Evolutionary conservation across 208 protist species (phyloP), one percentile per base, ranked within the genome.

Genomic region (Crithidia acanthocephali): DNA sequence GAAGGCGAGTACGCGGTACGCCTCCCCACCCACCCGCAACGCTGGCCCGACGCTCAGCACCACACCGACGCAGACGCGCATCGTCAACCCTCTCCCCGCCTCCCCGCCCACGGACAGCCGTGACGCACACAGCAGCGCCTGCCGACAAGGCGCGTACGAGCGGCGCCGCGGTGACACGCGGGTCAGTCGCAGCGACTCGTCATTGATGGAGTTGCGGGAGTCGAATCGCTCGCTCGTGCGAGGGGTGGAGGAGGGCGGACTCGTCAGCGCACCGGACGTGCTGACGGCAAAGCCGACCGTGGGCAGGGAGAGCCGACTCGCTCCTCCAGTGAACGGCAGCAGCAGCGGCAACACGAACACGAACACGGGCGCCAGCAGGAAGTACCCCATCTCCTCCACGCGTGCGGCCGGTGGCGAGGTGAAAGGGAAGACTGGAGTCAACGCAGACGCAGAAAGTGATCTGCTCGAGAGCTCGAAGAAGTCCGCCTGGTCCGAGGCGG

Each of bases 191-290:
- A 68, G 62, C 35, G n/a, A 58, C 33, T 56, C 48, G 22, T 30
- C 57, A 22, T 33, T 58, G 62, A 16, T 28, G 23, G 62, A 68
- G 18, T 2, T 48, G 48, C 62, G 33, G 16, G 35, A 68, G 35
- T 42, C 61, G 6, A 33, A 8, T 20, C 7, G 16, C n/a, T 66
- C 60, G 16, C 20, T 66, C 7, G 27, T 56, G 60, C 23, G 32
- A 4, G 25, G n/a, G 15, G 60, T 56, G 7, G 60, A 56, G 4
- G 35, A 68, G 32, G 23, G 35, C n/a, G 27, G 33, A 2, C 62
- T 45, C 33, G 20, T 32, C 33, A 68, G 62, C 13, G 62, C 62
- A 23, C 62, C 62, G 48, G 62, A 58, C 9, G 33, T 68, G 18
- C 28, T 68, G 50, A 66, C 13, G 2, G 7, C 23, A 30, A 23